Evolutionary conservation across 2,329 filamentous ascomycete species (phyloP).

Genomic region (Trichoderma koningii): DNA sequence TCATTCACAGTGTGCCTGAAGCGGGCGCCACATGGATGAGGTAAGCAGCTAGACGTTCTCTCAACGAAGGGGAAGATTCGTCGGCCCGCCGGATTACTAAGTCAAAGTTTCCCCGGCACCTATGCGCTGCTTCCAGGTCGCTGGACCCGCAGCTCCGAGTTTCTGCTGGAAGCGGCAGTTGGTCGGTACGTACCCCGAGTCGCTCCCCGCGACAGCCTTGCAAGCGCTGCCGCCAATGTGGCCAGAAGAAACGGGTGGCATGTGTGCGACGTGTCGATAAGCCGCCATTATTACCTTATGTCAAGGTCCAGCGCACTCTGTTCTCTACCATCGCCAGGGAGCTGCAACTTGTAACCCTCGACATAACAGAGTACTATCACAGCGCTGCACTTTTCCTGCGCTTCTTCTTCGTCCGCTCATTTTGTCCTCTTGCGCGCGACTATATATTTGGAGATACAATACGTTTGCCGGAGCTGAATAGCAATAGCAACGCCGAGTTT

Average conservation of each 20-base stretch:
- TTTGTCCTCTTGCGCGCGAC: not conserved
- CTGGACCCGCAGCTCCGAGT: too few species aligned
- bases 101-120: too few species aligned
- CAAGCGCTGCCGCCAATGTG: conserved; percentile 30
- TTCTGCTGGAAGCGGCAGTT: conserved; percentile 19
- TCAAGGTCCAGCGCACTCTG: conserved; percentile 8
- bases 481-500: not conserved
- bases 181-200: conserved; percentile 26
- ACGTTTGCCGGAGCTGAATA: not conserved
- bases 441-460: not conserved
- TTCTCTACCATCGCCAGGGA: conserved; percentile 15
- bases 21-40: conserved; percentile 7
- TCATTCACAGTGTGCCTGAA: conserved; percentile 38
- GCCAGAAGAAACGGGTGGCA: conserved; percentile 30
- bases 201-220: conserved; percentile 21
- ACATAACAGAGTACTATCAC: not conserved
- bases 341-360: not conserved
- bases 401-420: conserved; percentile 15
- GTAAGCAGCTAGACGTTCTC: not conserved
- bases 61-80: not conserved
- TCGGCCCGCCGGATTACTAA: conserved; percentile 10
- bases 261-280: conserved; percentile 29
- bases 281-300: not conserved
- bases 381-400: not conserved
- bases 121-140: not conserved